These are phyloP conservation scores for Graphiopsis chlorocephala DNA, from an alignment of 2,329 filamentous ascomycete species.

Conservation along the genomic window DNA sequence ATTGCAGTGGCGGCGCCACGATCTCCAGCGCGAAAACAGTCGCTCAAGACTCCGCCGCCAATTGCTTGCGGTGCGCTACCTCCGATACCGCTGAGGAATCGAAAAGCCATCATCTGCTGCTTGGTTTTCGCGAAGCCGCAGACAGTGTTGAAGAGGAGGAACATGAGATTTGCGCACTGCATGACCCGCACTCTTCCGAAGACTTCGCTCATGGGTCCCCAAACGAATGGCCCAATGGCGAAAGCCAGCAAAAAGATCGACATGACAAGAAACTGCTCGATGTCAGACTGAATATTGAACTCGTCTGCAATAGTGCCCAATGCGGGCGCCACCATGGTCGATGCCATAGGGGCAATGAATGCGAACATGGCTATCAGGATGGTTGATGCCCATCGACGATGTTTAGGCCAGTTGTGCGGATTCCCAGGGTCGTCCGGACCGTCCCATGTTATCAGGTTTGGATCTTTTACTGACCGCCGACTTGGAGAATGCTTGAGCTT, in stretches of 20 bases:
- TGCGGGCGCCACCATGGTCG: conserved; percentile 35
- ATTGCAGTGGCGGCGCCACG: conserved; percentile 31
- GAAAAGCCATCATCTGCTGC: conserved; percentile 32
- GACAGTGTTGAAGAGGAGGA: conserved; percentile 32
- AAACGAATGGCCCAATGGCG: conserved; percentile 32
- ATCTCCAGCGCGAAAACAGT: conserved; percentile 31
- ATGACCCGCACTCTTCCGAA: conserved; percentile 32
- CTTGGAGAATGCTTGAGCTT: conserved; percentile 1
- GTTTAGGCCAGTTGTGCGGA: conserved; percentile 43
- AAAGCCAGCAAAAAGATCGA: conserved; percentile 35
- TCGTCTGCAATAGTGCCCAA: conserved; percentile 27
- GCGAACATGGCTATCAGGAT: conserved; percentile 38
- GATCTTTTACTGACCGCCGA: conserved; percentile 10
- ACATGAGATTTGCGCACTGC: conserved; percentile 32
- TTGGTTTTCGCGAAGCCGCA: conserved; percentile 34
- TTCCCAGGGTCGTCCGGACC: conserved; percentile 40
- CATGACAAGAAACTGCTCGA: conserved; percentile 30
- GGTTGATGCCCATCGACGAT: conserved; percentile 42
- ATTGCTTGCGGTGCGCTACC: conserved; percentile 33
- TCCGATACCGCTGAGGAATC: conserved; percentile 32
- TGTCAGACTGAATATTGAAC: conserved; percentile 24
- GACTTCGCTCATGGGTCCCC: conserved; percentile 30
- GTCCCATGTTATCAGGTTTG: conserved; percentile 44
- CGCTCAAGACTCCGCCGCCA: conserved; percentile 30
- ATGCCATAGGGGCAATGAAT: conserved; percentile 34